Conservation (phyloP, 2,329 filamentous ascomycete genomes). For the Penicillium olsonii region DNA sequence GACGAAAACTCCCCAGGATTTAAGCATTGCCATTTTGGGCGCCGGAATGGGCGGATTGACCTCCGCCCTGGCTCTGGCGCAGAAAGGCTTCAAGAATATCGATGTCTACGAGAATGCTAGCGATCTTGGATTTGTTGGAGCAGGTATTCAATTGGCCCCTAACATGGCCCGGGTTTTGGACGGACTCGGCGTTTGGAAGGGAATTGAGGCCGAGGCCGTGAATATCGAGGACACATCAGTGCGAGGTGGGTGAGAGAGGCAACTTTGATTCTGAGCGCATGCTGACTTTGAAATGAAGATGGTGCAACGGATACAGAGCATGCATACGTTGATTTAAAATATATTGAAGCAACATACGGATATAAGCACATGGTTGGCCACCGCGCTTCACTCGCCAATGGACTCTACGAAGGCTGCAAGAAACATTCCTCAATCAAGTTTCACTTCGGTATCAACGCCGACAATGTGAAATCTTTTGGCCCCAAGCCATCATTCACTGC, state of each 20-base stretch:
- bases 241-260: constrained; percentile 51
- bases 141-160: constrained; percentile 80
- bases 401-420: constrained; percentile 70
- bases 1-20: constrained; percentile 31
- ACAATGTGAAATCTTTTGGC: constrained; percentile 59
- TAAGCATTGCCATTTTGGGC: constrained; percentile 50
- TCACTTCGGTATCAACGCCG: constrained; percentile 62
- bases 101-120: constrained; percentile 73
- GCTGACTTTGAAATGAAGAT: constrained; percentile 41
- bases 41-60: constrained; percentile 76
- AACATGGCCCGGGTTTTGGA: constrained; percentile 80
- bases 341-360: constrained; percentile 68
- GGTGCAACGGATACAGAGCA: constrained; percentile 70
- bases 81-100: constrained; percentile 73
- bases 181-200: constrained; percentile 69
- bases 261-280: not conserved
- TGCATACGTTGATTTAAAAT: constrained; percentile 67
- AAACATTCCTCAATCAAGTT: constrained; percentile 65
- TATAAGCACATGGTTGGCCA: constrained; percentile 82
- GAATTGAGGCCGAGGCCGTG: constrained; percentile 70
- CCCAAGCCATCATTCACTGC: constrained; percentile 63
- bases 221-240: constrained; percentile 72
- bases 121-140: constrained; percentile 77
- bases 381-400: constrained; percentile 68
- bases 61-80: constrained; percentile 70